Percentiles rank a stretch among this genome's conserved stretches.
These are phyloP conservation scores for Diaporthe caulivora DNA, from an alignment of 2,329 filamentous ascomycete species.

Conservation along the genomic window DNA sequence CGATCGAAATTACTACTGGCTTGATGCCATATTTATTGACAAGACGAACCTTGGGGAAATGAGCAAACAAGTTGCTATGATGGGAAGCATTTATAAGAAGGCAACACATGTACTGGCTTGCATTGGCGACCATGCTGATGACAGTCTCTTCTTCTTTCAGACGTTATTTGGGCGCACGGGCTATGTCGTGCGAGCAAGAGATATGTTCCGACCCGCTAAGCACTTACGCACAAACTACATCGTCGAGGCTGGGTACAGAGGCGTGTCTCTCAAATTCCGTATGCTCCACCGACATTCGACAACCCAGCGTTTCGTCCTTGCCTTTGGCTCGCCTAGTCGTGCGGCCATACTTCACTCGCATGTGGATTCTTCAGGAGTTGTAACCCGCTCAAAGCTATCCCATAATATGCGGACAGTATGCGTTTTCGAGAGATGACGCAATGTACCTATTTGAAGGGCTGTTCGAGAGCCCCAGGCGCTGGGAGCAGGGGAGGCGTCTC, in stretches of 20 bases:
- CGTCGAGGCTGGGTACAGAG: too few species aligned
- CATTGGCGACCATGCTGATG: slow-evolving; percentile 9
- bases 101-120: slow-evolving; percentile 4
- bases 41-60: slow-evolving; percentile 18
- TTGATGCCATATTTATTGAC: slow-evolving; percentile 30
- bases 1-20: not conserved
- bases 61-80: slow-evolving; percentile 27
- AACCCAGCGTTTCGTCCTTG: not conserved
- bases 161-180: not conserved
- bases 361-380: slow-evolving; percentile 2
- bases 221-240: too few species aligned
- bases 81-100: slow-evolving; percentile 30
- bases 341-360: not conserved
- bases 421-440: not conserved
- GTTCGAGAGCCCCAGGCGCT: not conserved
- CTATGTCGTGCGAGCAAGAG: not conserved
- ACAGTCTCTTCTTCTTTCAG: slow-evolving; percentile 2
- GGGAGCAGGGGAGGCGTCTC: too few species aligned
- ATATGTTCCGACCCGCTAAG: not conserved
- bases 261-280: not conserved
- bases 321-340: not conserved
- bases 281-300: not conserved
- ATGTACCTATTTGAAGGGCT: not conserved
- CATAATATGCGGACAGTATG: not conserved
- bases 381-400: not conserved